These are phyloP conservation scores for Citropsis articulata DNA, from an alignment of 345 rosid genomes.

Conservation along the genomic window DNA sequence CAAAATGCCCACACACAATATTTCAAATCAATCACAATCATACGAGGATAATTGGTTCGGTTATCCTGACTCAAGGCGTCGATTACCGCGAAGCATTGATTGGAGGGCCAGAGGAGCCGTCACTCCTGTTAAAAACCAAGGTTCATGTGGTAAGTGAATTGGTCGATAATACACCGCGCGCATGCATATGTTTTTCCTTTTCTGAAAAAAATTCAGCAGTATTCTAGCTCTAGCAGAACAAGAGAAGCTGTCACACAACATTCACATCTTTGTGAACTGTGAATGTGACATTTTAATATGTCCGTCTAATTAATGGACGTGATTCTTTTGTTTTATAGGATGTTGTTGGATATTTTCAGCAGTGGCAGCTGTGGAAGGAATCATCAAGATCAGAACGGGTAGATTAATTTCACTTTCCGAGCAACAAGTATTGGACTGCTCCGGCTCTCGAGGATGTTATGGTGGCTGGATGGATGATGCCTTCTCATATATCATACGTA, in stretches of 20 bases:
- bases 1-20: not conserved
- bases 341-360: slow-evolving; percentile 66
- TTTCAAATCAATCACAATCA: not conserved
- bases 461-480: slow-evolving; percentile 39
- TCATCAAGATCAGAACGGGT: slow-evolving; percentile 37
- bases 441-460: slow-evolving; percentile 36
- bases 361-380: slow-evolving; percentile 40
- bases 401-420: slow-evolving; percentile 40
- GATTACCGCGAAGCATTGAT: slow-evolving; percentile 27
- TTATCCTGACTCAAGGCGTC: not conserved
- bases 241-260: too few species aligned
- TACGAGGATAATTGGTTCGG: slow-evolving; percentile 4
- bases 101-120: slow-evolving; percentile 50
- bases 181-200: too few species aligned
- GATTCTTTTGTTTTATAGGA: slow-evolving; percentile 17
- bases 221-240: too few species aligned
- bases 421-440: slow-evolving; percentile 64
- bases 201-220: too few species aligned
- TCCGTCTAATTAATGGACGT: not conserved
- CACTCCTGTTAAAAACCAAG: slow-evolving; percentile 39
- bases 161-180: too few species aligned
- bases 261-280: too few species aligned
- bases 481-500: slow-evolving; percentile 23
- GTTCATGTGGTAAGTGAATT: slow-evolving; percentile 34
- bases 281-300: not conserved